Percentiles rank a stretch among this genome's conserved stretches.
phyloP scores from a whole-genome alignment of 306 rosid species.

The Carpinus viminea region DNA sequence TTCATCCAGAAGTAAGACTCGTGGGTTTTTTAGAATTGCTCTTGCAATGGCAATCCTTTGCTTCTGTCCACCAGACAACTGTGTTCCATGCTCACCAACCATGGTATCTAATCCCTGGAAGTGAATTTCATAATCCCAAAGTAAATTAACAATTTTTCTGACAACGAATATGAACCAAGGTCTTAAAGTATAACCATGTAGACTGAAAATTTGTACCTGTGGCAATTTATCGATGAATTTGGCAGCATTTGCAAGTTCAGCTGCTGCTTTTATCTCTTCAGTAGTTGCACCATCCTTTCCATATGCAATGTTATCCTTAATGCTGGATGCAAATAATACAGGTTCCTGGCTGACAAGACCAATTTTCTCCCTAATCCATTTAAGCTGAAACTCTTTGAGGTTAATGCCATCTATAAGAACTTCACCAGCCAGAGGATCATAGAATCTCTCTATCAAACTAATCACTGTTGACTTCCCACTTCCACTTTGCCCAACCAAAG shows the following conservation, averaged over 20 bases:
- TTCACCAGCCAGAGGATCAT: constrained; percentile 50
- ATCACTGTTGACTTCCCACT: constrained; percentile 55
- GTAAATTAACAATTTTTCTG: constrained; percentile 1
- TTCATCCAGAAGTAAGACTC: constrained; percentile 70
- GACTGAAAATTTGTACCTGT: constrained; percentile 27
- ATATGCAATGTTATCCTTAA: constrained; percentile 44
- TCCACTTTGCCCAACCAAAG: constrained; percentile 56
- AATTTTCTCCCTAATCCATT: constrained; percentile 42
- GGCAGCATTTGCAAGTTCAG: constrained; percentile 46
- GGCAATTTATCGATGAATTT: constrained; percentile 47
- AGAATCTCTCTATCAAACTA: constrained; percentile 49
- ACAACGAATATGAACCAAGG: constrained; percentile 1
- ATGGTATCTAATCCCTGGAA: constrained; percentile 61
- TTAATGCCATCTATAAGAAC: constrained; percentile 46
- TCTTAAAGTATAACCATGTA: constrained; percentile 10
- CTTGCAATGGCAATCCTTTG: constrained; percentile 72
- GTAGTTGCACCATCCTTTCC: constrained; percentile 46
- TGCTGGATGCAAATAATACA: constrained; percentile 44
- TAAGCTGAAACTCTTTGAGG: constrained; percentile 43
- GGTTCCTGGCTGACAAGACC: constrained; percentile 60
- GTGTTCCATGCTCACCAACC: constrained; percentile 79
- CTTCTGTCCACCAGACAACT: constrained; percentile 71
- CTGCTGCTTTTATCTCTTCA: constrained; percentile 43
- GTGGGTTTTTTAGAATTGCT: constrained; percentile 71
- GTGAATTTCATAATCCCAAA: neutral